A percentile compares a stretch with the other conserved stretches of the same genome.
phyloP scores from a whole-genome alignment of 148 eudicot genomes.

The Rhododendron ovatum region DNA sequence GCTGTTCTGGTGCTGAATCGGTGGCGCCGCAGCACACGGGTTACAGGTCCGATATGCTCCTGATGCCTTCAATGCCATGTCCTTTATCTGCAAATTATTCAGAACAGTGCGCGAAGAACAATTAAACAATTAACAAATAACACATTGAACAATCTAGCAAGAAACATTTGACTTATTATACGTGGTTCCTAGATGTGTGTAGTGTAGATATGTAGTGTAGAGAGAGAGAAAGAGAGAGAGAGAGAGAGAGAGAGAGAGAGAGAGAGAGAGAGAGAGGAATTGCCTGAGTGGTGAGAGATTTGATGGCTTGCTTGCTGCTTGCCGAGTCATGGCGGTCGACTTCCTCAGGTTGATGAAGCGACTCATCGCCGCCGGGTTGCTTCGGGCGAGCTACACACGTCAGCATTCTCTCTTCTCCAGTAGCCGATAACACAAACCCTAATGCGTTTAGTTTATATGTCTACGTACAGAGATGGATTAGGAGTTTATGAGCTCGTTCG shows the following conservation, averaged over 20 bases:
- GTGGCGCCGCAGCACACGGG: slow-evolving; percentile 48
- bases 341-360: slow-evolving; percentile 35
- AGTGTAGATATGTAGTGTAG: neutral
- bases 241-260: too few species aligned
- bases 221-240: neutral
- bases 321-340: slow-evolving; percentile 34
- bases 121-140: too few species aligned
- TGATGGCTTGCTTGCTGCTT: slow-evolving; percentile 49
- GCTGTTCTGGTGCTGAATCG: slow-evolving; percentile 16
- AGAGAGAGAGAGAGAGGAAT: neutral
- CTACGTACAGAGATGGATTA: neutral
- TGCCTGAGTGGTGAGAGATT: slow-evolving; percentile 78
- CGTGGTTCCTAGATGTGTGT: neutral
- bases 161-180: too few species aligned
- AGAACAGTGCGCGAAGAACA: too few species aligned
- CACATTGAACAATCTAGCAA: too few species aligned
- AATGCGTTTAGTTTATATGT: neutral
- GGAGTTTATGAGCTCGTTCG: neutral
- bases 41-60: slow-evolving; percentile 65
- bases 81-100: slow-evolving; percentile 48
- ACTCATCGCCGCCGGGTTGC: slow-evolving; percentile 41
- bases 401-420: slow-evolving; percentile 38
- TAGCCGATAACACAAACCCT: neutral
- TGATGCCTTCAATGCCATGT: slow-evolving; percentile 77
- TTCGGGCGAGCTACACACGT: slow-evolving; percentile 86